Evolutionary conservation across 169 alveolate species (phyloP).

Genomic region (Miamiensis avidus): DNA sequence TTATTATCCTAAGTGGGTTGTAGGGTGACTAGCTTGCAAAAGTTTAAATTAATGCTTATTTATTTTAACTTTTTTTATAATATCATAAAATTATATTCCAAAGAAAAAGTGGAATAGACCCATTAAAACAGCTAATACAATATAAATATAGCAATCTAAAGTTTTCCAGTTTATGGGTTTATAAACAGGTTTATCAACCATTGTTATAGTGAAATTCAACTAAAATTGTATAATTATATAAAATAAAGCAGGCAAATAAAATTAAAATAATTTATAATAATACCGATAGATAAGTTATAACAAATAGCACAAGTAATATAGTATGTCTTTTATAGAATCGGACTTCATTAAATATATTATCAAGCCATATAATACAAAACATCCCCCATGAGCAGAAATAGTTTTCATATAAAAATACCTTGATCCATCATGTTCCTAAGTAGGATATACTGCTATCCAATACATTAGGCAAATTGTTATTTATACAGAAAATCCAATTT

Average conservation of each 20-base stretch:
- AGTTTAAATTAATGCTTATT: too few relatives aligned
- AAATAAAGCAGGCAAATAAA: too few relatives aligned
- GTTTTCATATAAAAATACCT: neutral
- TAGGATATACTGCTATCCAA: conserved; percentile 11
- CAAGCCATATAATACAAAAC: neutral
- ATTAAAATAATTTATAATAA: too few relatives aligned
- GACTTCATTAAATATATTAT: neutral
- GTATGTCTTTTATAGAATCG: neutral
- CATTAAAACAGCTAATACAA: neutral
- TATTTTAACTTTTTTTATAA: too few relatives aligned
- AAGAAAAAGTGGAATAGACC: neutral
- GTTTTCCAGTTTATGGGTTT: neutral
- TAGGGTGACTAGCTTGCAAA: neutral
- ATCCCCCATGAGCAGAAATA: neutral
- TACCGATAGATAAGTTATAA: neutral
- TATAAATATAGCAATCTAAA: neutral
- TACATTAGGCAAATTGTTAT: conserved; percentile 2
- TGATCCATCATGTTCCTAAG: neutral
- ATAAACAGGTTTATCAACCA: neutral
- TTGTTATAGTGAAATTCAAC: neutral
- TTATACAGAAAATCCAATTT: conserved; percentile 8
- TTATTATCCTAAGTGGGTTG: neutral
- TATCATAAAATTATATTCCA: neutral
- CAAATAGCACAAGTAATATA: neutral
- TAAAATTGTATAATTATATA: too few relatives aligned